Base-by-base conservation (phyloP, 176 grass and related monocot genomes). In the Alopecurus myosuroides region DNA sequence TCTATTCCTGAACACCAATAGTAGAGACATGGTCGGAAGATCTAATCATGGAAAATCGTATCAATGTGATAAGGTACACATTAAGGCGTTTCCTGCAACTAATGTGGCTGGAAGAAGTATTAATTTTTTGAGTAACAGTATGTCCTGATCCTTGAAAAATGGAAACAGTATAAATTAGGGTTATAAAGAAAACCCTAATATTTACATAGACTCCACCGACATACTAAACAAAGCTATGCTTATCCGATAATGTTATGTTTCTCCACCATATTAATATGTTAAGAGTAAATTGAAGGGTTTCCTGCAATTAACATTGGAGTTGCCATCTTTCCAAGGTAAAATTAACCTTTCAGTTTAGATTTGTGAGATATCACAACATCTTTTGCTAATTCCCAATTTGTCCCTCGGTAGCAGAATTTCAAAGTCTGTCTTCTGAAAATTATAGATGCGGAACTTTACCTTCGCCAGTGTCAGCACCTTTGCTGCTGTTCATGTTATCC, bases 361-460 rank as follows among this genome's bases (percentile, higher is more conserved):
- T 31, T 81, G 46, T 70, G 33, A 74, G 77, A 60, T 52, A 62
- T 28, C 28, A 68, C 4, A 55, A 35, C 6, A 29, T 14, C 44
- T 39, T 39, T 39, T 45, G 11, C 46, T 25, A 29, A 45, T 45
- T 70, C 45, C 35, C 35, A 49, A 36, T 9, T 55, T 45, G 74
- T 22, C 63, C 88, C 65, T 78, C 74, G 58, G 62, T 72, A 74
- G 53, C 76, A 79, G 60, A 56, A 79, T 62, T 85, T 71, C 52
- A 51, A 85, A 23, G 72, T 49, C 23, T 50, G 17, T 36, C 26
- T 58, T 87, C 66, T 77, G 51, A 79, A 60, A 82, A 14, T 74
- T 75, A 85, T 53, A 84, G 56, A 74, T 49, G 57, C 15, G 28
- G 85, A 84, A 86, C 63, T 56, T 85, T 88, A 83, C 51, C 70